Evolutionary conservation across 495 filamentous ascomycete genomes (phyloP).

Genomic region (Haplographium delicatum): DNA sequence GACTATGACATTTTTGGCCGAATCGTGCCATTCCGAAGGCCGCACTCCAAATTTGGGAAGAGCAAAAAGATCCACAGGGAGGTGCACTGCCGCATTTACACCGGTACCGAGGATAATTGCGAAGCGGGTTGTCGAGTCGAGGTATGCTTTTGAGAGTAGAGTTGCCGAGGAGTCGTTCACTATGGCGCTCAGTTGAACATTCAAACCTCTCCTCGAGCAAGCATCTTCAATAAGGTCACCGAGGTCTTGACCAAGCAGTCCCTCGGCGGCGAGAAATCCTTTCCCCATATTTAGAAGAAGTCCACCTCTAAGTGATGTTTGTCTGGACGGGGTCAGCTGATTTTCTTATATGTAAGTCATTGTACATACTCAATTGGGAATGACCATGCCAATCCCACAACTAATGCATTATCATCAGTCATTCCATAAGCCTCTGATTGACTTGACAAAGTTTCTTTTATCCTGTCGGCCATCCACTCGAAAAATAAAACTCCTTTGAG

Average conservation of each 20-base stretch:
- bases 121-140: slow-evolving; percentile 53
- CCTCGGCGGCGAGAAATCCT: slow-evolving; percentile 56
- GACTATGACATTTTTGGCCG: slow-evolving; percentile 54
- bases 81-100: slow-evolving; percentile 48
- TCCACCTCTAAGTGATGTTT: slow-evolving; percentile 70
- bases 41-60: slow-evolving; percentile 44
- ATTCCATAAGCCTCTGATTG: slow-evolving; percentile 24
- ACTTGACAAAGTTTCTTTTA: slow-evolving; percentile 47
- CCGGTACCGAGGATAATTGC: slow-evolving; percentile 53
- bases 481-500: slow-evolving; percentile 56
- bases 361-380: slow-evolving; percentile 75
- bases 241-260: slow-evolving; percentile 45
- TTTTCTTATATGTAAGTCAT: background rate
- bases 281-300: slow-evolving; percentile 82
- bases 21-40: slow-evolving; percentile 50
- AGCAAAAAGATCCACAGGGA: slow-evolving; percentile 48
- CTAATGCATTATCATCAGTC: slow-evolving; percentile 19
- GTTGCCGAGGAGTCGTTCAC: slow-evolving; percentile 82
- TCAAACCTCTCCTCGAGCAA: slow-evolving; percentile 35
- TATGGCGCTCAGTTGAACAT: slow-evolving; percentile 68
- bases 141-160: slow-evolving; percentile 71
- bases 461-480: slow-evolving; percentile 77
- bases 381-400: slow-evolving; percentile 76
- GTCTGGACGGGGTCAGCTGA: slow-evolving; percentile 36
- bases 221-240: slow-evolving; percentile 47